A percentile compares a stretch with the other conserved stretches of the same genome.
Evolutionary conservation across 192 early-diverging fungal genomes (phyloP).

Genomic region (Podila epicladia): DNA sequence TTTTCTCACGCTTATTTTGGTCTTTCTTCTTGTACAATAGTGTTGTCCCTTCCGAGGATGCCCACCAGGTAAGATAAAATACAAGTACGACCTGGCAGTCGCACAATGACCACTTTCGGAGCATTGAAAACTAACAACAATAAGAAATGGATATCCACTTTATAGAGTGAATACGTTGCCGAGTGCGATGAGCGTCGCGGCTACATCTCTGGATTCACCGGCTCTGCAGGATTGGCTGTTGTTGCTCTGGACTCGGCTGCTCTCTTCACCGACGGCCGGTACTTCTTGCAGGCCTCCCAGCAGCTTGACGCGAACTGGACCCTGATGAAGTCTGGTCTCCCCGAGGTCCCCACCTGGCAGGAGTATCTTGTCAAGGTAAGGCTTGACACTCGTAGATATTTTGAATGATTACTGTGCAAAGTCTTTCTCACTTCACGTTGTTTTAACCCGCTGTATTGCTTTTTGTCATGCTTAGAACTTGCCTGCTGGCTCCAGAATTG

Average conservation of each 20-base stretch:
- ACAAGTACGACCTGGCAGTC: neutral
- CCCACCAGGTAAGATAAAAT: slow-evolving; percentile 79
- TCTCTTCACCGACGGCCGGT: slow-evolving; percentile 97
- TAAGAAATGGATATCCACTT: neutral
- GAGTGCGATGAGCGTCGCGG: slow-evolving; percentile 86
- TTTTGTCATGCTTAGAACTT: slow-evolving; percentile 58
- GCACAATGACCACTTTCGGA: neutral
- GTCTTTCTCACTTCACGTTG: neutral
- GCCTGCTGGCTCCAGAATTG: slow-evolving; percentile 81
- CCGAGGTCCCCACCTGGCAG: slow-evolving; percentile 89
- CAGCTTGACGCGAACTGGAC: slow-evolving; percentile 95
- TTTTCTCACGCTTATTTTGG: slow-evolving; percentile 37
- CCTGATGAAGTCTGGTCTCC: slow-evolving; percentile 91
- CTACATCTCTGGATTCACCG: slow-evolving; percentile 95
- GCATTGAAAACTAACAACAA: neutral
- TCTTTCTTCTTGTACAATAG: slow-evolving; percentile 38
- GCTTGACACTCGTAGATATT: neutral
- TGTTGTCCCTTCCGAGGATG: slow-evolving; percentile 95
- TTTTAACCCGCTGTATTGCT: neutral
- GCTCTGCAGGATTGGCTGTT: slow-evolving; percentile 96
- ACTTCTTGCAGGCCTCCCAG: slow-evolving; percentile 94
- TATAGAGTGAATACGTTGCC: slow-evolving; percentile 94
- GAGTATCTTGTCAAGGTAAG: slow-evolving; percentile 83
- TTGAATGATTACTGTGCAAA: neutral
- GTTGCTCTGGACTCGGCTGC: slow-evolving; percentile 82